phyloP scores from a whole-genome alignment of 1,284 basidiomycete species.

The Tremellales sp. region DNA sequence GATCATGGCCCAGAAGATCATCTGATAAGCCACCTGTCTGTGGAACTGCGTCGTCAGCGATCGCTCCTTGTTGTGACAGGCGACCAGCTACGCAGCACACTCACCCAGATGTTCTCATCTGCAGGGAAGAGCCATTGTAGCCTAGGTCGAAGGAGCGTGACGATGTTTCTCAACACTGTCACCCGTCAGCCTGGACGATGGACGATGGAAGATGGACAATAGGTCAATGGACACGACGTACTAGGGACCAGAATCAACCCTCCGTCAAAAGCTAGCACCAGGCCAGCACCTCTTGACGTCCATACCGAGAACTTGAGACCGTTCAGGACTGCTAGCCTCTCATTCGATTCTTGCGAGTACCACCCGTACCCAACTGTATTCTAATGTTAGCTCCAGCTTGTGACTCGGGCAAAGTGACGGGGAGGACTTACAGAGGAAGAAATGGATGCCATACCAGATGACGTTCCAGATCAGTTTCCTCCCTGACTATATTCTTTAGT shows the following conservation, averaged over 20 bases:
- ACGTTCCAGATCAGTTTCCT: conserved; percentile 24
- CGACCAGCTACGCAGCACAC: neutral
- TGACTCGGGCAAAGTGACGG: conserved; percentile 44
- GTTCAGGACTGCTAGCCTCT: conserved; percentile 66
- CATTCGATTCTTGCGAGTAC: conserved; percentile 67
- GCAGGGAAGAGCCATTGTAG: conserved; percentile 73
- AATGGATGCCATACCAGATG: conserved; percentile 69
- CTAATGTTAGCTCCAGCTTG: neutral
- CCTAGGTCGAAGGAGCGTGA: conserved; percentile 71
- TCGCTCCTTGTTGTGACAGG: neutral
- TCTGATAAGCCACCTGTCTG: conserved; percentile 80
- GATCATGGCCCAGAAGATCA: conserved; percentile 58
- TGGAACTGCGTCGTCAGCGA: conserved; percentile 59
- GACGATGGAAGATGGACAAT: too few species aligned
- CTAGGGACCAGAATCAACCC: conserved; percentile 74
- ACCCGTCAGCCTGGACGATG: neutral
- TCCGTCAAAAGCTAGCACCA: conserved; percentile 76
- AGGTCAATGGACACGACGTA: too few species aligned
- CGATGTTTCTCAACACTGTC: conserved; percentile 69
- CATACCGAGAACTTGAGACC: conserved; percentile 73
- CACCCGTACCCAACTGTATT: conserved; percentile 63
- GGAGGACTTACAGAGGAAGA: conserved; percentile 66
- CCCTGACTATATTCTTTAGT: conserved; percentile 14
- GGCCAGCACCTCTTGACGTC: conserved; percentile 78
- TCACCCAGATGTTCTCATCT: conserved; percentile 75